Conservation (phyloP, 2,329 filamentous ascomycete genomes). For the Lachnellula hyalina region DNA sequence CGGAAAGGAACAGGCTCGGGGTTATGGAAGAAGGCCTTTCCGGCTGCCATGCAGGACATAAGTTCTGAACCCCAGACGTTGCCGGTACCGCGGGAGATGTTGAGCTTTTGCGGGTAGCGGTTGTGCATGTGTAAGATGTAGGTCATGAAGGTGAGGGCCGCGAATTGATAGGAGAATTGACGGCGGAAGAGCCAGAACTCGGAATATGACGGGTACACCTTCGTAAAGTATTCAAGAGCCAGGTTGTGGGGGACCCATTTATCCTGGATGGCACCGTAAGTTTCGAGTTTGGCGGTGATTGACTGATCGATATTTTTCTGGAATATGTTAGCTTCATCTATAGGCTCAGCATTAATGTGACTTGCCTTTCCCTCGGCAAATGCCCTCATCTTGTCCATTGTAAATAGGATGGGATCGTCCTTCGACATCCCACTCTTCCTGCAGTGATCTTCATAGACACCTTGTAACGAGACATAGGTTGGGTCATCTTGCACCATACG, state of each 20-base stretch:
- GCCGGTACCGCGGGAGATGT: conserved; percentile 79
- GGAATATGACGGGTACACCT: conserved; percentile 78
- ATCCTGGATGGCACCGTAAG: conserved; percentile 90
- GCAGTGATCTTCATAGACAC: conserved; percentile 94
- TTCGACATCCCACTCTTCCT: conserved; percentile 80
- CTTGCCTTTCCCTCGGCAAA: conserved; percentile 54
- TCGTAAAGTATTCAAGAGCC: conserved; percentile 83
- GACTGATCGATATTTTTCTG: conserved; percentile 66
- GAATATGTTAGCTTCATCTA: conserved; percentile 29
- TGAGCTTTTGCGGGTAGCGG: conserved; percentile 92
- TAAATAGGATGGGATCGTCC: conserved; percentile 91
- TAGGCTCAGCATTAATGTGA: neutral
- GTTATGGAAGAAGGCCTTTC: conserved; percentile 88
- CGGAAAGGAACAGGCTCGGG: conserved; percentile 95
- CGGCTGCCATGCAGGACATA: conserved; percentile 79
- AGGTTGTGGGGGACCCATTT: conserved; percentile 84
- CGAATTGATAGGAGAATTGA: conserved; percentile 94
- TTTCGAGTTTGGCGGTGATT: conserved; percentile 73
- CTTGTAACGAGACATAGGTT: conserved; percentile 90
- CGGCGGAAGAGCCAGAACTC: conserved; percentile 99
- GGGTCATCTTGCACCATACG: conserved; percentile 93
- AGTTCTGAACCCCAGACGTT: conserved; percentile 96
- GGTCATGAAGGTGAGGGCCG: conserved; percentile 94
- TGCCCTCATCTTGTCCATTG: conserved; percentile 85
- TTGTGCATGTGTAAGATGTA: conserved; percentile 97